Evolutionary conservation across 164 flowering plant species (phyloP).

Genomic region (Brasenia schreberi): DNA sequence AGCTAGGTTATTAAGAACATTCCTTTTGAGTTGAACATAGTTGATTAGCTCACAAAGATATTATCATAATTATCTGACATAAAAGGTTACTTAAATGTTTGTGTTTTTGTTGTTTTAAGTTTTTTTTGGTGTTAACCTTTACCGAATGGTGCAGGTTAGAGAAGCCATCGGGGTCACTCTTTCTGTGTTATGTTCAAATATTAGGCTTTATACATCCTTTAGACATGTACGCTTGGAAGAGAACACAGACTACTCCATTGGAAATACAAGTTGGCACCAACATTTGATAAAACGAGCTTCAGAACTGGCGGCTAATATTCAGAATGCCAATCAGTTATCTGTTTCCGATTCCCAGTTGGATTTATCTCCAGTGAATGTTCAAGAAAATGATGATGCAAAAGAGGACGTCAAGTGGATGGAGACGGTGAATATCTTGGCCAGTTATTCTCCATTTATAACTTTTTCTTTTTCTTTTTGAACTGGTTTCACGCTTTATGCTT

Average conservation of each 20-base stretch:
- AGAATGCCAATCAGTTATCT: constrained; percentile 35
- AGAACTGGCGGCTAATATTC: constrained; percentile 50
- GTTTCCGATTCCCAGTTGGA: constrained; percentile 20
- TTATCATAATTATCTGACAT: too few relatives aligned
- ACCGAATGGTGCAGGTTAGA: constrained; percentile 48
- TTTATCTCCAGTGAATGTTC: constrained; percentile 22
- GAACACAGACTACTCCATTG: constrained; percentile 8
- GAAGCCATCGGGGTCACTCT: constrained; percentile 88
- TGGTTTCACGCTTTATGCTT: constrained; percentile 3
- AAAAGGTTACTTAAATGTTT: neutral
- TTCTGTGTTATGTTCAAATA: constrained; percentile 81
- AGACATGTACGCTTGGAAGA: constrained; percentile 16
- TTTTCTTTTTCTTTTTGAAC: neutral
- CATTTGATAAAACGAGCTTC: constrained; percentile 44
- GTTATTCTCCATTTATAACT: neutral
- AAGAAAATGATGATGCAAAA: constrained; percentile 30
- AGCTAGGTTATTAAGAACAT: too few relatives aligned
- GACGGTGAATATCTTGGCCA: constrained; percentile 39
- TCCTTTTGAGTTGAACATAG: too few relatives aligned
- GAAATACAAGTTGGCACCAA: constrained; percentile 43
- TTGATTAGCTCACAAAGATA: too few relatives aligned
- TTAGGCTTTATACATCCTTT: constrained; percentile 42
- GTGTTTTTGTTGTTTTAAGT: neutral
- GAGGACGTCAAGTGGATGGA: constrained; percentile 96
- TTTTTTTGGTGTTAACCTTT: neutral